Conservation (phyloP, 192 early-diverging fungal genomes). For the Rhizophagus sp. region DNA sequence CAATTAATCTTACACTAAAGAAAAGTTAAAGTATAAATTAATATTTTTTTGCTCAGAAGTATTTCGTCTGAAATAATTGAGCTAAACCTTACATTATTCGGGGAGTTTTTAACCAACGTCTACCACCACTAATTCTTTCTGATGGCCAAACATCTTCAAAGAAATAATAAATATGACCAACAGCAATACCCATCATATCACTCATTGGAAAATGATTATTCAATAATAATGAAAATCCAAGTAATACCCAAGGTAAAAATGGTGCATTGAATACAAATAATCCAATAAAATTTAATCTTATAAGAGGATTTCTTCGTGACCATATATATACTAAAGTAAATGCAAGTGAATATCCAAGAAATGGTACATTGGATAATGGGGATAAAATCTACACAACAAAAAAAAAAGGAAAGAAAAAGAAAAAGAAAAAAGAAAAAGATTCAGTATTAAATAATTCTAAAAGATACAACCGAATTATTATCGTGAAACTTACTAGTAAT, state of each 20-base stretch:
- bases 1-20: conserved; percentile 10
- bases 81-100: conserved; percentile 47
- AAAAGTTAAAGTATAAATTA: background rate
- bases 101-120: conserved; percentile 56
- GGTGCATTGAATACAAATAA: conserved; percentile 91
- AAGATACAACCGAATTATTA: too few species aligned
- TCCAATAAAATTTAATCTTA: conserved; percentile 87
- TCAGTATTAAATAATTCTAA: too few species aligned
- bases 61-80: background rate
- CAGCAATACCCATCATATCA: conserved; percentile 81
- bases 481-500: conserved; percentile 49
- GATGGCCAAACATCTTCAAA: conserved; percentile 92
- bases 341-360: conserved; percentile 80
- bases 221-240: conserved; percentile 85
- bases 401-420: background rate
- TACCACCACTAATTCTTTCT: conserved; percentile 59
- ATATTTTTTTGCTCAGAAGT: background rate
- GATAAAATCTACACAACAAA: conserved; percentile 25
- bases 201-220: conserved; percentile 73
- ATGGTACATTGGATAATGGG: conserved; percentile 59
- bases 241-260: conserved; percentile 87
- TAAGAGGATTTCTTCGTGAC: conserved; percentile 92
- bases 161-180: conserved; percentile 96
- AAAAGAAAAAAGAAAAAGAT: too few species aligned
- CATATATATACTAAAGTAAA: conserved; percentile 93